Conservation (phyloP, 2,329 filamentous ascomycete species). For the Cadophora gregata region DNA sequence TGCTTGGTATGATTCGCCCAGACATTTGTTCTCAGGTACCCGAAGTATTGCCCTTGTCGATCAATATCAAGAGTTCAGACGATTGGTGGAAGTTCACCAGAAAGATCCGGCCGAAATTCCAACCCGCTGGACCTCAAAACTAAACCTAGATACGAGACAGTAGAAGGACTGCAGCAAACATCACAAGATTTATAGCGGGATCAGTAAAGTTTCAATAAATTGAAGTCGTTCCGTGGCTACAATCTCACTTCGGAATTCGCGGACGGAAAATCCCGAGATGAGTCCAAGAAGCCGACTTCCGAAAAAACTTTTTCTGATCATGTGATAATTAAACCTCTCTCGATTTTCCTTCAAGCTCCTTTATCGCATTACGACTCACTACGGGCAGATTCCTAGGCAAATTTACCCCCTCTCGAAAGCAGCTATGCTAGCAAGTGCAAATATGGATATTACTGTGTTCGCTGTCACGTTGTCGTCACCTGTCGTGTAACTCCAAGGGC, state of each 20-base stretch:
- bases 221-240: background rate
- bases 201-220: background rate
- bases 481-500: background rate
- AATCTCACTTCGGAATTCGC: background rate
- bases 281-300: background rate
- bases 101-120: constrained; percentile 24
- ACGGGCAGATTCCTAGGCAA: too few relatives aligned
- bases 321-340: background rate
- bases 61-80: constrained; percentile 20
- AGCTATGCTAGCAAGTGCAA: background rate
- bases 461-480: background rate
- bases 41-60: constrained; percentile 21
- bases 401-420: background rate
- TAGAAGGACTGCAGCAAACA: background rate
- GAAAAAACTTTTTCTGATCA: background rate
- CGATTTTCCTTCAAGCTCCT: background rate
- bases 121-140: background rate
- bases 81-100: constrained; percentile 33
- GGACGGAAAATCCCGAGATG: background rate
- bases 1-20: constrained; percentile 25
- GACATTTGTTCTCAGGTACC: constrained; percentile 28
- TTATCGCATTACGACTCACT: too few relatives aligned
- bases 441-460: background rate
- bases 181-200: background rate
- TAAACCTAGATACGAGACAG: background rate